Percentiles rank a stretch among this genome's conserved stretches.
Conservation (phyloP, 148 eudicot species). For the Polygonum maritimum region DNA sequence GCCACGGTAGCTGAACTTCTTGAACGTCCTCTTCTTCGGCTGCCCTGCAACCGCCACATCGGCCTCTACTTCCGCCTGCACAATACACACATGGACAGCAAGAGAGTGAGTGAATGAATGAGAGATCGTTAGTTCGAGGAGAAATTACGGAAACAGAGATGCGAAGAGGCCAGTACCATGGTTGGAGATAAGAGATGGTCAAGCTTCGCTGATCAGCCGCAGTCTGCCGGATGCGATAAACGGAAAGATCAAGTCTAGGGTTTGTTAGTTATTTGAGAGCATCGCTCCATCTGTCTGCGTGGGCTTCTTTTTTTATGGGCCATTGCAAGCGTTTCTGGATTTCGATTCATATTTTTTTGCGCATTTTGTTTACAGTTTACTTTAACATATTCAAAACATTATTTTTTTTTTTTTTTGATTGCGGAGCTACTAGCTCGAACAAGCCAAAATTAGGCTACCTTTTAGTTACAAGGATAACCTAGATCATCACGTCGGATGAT, state of each 20-base stretch:
- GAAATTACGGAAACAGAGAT: background rate
- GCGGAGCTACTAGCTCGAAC: no score
- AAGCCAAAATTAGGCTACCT: no score
- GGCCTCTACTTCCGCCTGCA: constrained; percentile 28
- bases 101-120: background rate
- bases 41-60: constrained; percentile 13
- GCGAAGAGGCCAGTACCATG: background rate
- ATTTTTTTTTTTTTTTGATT: no score
- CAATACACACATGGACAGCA: background rate
- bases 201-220: background rate
- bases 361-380: no score
- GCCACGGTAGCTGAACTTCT: constrained; percentile 42
- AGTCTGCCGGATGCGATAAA: background rate
- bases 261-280: background rate
- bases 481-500: no score
- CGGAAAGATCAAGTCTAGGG: background rate
- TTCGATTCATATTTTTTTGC: background rate
- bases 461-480: no score
- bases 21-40: constrained; percentile 48
- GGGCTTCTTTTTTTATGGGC: background rate
- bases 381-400: no score
- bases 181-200: background rate
- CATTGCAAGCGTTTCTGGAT: background rate
- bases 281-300: background rate
- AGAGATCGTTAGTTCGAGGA: background rate